A percentile compares a stretch with the other conserved stretches of the same genome.
Conservation (phyloP, 352 stramenopile genomes). For the Phytophthora brassicae region DNA sequence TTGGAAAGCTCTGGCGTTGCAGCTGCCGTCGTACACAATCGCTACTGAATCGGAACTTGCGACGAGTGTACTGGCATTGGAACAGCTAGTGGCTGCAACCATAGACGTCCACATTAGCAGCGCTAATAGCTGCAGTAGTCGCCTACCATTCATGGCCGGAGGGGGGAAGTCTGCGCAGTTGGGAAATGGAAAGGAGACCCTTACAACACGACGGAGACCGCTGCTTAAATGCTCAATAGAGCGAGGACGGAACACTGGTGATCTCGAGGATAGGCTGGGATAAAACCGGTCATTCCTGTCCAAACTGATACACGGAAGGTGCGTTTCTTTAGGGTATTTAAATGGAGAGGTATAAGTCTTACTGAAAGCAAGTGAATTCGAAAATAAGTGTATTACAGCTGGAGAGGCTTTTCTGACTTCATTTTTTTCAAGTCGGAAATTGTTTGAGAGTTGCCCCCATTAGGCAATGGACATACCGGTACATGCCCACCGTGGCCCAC, state of each 20-base stretch:
- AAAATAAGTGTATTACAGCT: background rate
- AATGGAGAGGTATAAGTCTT: background rate
- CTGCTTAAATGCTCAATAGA: slow-evolving; percentile 28
- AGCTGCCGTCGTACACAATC: slow-evolving; percentile 55
- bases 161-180: slow-evolving; percentile 17
- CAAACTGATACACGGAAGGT: background rate
- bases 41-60: slow-evolving; percentile 35
- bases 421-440: background rate
- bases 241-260: slow-evolving; percentile 7
- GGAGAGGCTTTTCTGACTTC: slow-evolving; percentile 20
- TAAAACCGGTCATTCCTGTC: background rate
- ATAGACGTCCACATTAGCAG: slow-evolving; percentile 7
- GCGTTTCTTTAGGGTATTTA: background rate
- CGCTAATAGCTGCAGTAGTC: slow-evolving; percentile 5
- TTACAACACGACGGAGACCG: slow-evolving; percentile 28
- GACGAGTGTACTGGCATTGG: slow-evolving; percentile 47
- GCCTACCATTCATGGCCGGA: slow-evolving; percentile 24
- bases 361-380: background rate
- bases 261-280: background rate
- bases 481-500: too few species aligned
- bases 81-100: slow-evolving; percentile 25
- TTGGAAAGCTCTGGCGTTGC: slow-evolving; percentile 43
- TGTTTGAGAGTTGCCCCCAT: too few species aligned
- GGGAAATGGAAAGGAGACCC: slow-evolving; percentile 14
- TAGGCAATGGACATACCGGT: too few species aligned